Conservation (phyloP, 1,284 basidiomycete genomes). For the Earliella scabrosa region DNA sequence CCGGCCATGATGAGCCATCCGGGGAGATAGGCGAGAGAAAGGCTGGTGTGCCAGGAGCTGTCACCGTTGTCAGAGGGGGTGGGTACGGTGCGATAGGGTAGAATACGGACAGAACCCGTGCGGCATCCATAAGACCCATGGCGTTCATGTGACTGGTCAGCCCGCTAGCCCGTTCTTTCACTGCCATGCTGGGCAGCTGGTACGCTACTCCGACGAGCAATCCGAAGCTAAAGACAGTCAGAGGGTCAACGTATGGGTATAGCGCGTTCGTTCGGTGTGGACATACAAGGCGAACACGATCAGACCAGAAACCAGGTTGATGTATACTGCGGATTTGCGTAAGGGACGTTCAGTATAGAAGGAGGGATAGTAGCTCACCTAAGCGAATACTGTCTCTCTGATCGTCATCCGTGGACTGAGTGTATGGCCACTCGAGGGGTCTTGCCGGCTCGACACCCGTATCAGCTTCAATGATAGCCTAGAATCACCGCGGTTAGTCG, state of each 20-base stretch:
- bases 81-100: not conserved
- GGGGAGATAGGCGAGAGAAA: slow-evolving; percentile 58
- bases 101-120: slow-evolving; percentile 56
- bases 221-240: slow-evolving; percentile 49
- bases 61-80: not conserved
- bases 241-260: too few relatives aligned
- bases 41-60: slow-evolving; percentile 70
- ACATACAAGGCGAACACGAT: slow-evolving; percentile 68
- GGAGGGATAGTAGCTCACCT: slow-evolving; percentile 37
- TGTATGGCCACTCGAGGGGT: slow-evolving; percentile 74
- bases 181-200: slow-evolving; percentile 69
- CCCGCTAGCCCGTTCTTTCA: slow-evolving; percentile 59
- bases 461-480: slow-evolving; percentile 70
- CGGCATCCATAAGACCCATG: slow-evolving; percentile 72
- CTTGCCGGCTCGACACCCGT: slow-evolving; percentile 54
- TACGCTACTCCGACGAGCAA: slow-evolving; percentile 72
- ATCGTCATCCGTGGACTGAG: slow-evolving; percentile 64
- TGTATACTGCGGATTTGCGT: slow-evolving; percentile 48
- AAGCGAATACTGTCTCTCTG: slow-evolving; percentile 57
- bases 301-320: slow-evolving; percentile 58
- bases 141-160: slow-evolving; percentile 72
- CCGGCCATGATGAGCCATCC: slow-evolving; percentile 68
- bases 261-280: too few relatives aligned
- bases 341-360: not conserved
- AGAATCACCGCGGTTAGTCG: not conserved